Evolutionary conservation across 2,329 filamentous ascomycete genomes (phyloP).

Genomic region (Phialemonium atrogriseum): DNA sequence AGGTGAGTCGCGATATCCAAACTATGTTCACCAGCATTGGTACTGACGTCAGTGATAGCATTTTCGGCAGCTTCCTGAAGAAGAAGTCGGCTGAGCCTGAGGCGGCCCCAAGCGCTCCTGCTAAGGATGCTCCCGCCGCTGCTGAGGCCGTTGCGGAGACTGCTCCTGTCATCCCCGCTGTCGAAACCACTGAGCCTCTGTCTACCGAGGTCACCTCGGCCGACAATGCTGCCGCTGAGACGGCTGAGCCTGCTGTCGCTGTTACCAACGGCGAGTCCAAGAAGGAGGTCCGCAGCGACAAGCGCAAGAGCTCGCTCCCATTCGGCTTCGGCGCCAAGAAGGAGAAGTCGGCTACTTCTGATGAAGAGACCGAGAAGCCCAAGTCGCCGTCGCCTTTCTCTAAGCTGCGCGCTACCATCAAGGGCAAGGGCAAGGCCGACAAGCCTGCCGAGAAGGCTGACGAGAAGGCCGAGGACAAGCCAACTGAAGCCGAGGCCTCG

Average conservation of each 20-base stretch:
- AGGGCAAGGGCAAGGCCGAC: conserved; percentile 29
- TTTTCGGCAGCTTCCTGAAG: conserved; percentile 50
- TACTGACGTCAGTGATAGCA: too few relatives aligned
- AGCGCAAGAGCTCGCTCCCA: conserved; percentile 70
- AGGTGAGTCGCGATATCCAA: too few relatives aligned
- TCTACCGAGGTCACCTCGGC: conserved; percentile 45
- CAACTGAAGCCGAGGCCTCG: conserved; percentile 27
- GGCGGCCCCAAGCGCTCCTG: conserved; percentile 26
- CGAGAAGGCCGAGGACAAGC: conserved; percentile 34
- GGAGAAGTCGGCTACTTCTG: conserved; percentile 49
- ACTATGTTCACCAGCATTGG: too few relatives aligned
- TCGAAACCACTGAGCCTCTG: conserved; percentile 48
- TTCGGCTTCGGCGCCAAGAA: conserved; percentile 72
- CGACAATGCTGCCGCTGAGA: conserved; percentile 37
- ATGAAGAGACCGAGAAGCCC: conserved; percentile 54
- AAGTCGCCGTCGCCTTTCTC: conserved; percentile 49
- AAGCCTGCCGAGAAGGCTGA: conserved; percentile 26
- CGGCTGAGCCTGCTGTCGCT: conserved; percentile 31
- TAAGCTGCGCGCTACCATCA: conserved; percentile 51
- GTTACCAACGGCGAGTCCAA: conserved; percentile 45
- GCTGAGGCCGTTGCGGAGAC: conserved; percentile 36
- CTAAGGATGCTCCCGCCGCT: conserved; percentile 34
- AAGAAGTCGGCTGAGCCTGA: conserved; percentile 43
- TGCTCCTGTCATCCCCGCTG: conserved; percentile 51
- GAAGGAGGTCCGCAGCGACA: conserved; percentile 60